Percentiles rank a stretch among this genome's conserved stretches.
Evolutionary conservation across 1,284 basidiomycete species (phyloP).

Genomic region (Tilletia indica): DNA sequence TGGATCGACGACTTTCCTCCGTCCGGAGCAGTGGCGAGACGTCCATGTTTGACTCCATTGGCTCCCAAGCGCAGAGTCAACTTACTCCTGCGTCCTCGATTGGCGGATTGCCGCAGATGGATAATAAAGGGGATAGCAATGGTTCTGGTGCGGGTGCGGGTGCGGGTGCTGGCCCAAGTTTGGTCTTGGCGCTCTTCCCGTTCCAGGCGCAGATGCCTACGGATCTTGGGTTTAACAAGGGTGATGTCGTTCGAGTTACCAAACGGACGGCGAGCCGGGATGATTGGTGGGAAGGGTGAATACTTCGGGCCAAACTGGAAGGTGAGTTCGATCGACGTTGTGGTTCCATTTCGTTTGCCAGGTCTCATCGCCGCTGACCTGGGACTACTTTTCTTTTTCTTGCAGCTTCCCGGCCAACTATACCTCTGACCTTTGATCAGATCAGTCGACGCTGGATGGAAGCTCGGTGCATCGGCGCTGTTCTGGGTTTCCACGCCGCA

Average conservation of each 20-base stretch:
- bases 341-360: no score
- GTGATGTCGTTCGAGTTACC: slow-evolving; percentile 50
- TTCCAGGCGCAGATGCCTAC: slow-evolving; percentile 45
- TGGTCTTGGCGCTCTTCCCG: slow-evolving; percentile 46
- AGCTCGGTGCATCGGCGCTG: no score
- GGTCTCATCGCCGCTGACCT: no score
- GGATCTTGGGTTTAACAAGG: slow-evolving; percentile 46
- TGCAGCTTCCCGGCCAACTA: slow-evolving; percentile 33
- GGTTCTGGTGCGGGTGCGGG: background rate
- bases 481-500: no score
- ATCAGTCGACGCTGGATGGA: background rate
- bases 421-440: slow-evolving; percentile 25
- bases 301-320: slow-evolving; percentile 26
- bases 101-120: slow-evolving; percentile 7
- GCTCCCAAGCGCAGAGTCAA: slow-evolving; percentile 10
- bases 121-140: background rate
- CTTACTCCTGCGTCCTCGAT: slow-evolving; percentile 3
- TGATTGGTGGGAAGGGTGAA: slow-evolving; percentile 51
- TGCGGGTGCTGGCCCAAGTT: background rate
- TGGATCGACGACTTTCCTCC: slow-evolving; percentile 15
- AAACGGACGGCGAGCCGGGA: slow-evolving; percentile 38
- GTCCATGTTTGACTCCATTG: slow-evolving; percentile 8
- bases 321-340: slow-evolving; percentile 18
- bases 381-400: background rate
- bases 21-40: background rate